Evolutionary conservation across 2,329 filamentous ascomycete genomes (phyloP), one percentile per base, ranked within the genome.

Genomic region (Didymella lethalis): DNA sequence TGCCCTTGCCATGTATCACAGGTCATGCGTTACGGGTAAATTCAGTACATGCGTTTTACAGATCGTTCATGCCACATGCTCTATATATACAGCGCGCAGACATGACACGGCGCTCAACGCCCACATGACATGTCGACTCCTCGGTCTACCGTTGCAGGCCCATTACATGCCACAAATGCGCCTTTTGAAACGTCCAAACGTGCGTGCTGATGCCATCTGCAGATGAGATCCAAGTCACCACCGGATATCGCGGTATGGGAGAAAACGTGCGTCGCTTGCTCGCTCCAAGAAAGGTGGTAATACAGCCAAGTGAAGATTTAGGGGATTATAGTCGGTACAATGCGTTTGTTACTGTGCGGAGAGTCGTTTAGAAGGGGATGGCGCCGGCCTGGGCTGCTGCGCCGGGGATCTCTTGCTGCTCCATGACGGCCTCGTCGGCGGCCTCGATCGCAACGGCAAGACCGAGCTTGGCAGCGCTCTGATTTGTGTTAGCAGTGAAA

Each of bases 391-490:
- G 67, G 53, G 63, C 52, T 34, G 64, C 66, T 44, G 63, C 67
- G 43, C 66, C 71, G 23, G 64, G 60, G 54, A 65, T 63, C 63
- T 79, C 75, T 71, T 77, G 74, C 59, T 77, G 74, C 64, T 76
- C 74, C 74, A 79, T 78, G 51, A 78, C 74, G 51, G 77, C 77
- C 64, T 77, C 72, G 61, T 77, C 75, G 32, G 75, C 74, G 40
- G 75, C 74, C 65, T 79, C 77, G 68, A 79, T 78, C 44, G 93
- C 96, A 70, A 99, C 92, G 62, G 92, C 93, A 65, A 99, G 86
- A 69, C 95, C 95, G 70, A 98, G 87, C 85, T 98, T 98, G 69
- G 94, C 92, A 82, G 90, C 86, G 88, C 95, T 92, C 95, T 99
- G 65, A 26, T 14, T 14, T 14, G 38, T 31, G 66, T 78, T 69